Percentiles rank a stretch among this genome's conserved stretches.
Conservation (phyloP, 75 land plant species). For the Gnetum montanum region DNA sequence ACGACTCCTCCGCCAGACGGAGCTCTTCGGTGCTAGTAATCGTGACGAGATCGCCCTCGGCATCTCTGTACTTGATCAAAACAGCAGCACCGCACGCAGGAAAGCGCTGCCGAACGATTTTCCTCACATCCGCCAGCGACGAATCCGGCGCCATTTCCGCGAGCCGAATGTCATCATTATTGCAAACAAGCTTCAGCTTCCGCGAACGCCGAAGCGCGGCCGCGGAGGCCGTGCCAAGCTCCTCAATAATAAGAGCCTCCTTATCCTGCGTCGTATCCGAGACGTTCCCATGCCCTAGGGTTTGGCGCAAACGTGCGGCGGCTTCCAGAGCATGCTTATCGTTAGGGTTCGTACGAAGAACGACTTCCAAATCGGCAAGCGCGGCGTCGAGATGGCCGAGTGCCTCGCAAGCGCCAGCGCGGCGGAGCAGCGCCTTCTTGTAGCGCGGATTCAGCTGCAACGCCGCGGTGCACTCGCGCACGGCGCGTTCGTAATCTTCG, state of each 20-base stretch:
- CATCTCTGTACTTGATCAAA: conserved; percentile 58
- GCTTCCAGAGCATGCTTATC: conserved; percentile 47
- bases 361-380: conserved; percentile 39
- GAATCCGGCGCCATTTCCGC: conserved; percentile 49
- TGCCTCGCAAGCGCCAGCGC: conserved; percentile 52
- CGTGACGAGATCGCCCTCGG: conserved; percentile 66
- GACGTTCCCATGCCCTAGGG: conserved; percentile 3
- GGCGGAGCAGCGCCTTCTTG: conserved; percentile 47
- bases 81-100: conserved; percentile 45
- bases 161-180: conserved; percentile 61
- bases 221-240: conserved; percentile 5
- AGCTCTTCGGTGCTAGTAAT: conserved; percentile 60
- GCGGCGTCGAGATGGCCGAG: conserved; percentile 52
- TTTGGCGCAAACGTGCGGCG: conserved; percentile 30
- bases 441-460: conserved; percentile 45
- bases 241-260: conserved; percentile 8
- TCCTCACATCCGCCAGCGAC: conserved; percentile 25
- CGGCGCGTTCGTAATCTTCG: conserved; percentile 39
- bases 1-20: conserved; percentile 31
- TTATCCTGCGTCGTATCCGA: not conserved
- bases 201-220: conserved; percentile 3
- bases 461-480: conserved; percentile 58
- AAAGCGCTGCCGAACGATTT: conserved; percentile 34
- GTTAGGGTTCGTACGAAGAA: conserved; percentile 41
- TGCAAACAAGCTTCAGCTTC: conserved; percentile 39